Evolutionary conservation across 2,329 filamentous ascomycete genomes (phyloP).

Genomic region (Neonectria punicea): DNA sequence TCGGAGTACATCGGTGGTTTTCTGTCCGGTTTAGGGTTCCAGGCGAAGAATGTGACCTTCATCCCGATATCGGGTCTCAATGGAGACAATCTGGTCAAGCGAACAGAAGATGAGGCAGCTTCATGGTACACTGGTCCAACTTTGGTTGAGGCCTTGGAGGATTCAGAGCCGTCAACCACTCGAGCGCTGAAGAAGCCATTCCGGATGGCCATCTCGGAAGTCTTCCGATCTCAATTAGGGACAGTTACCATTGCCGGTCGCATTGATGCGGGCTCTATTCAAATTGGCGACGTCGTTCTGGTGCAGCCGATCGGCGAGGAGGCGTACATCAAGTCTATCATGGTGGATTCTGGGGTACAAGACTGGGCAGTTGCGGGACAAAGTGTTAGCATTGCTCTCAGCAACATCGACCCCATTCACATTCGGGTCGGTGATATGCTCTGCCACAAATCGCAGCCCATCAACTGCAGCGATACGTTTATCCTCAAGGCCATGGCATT

Average conservation of each 20-base stretch:
- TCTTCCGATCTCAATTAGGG: conserved; percentile 84
- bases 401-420: conserved; percentile 85
- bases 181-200: conserved; percentile 82
- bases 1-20: conserved; percentile 85
- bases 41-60: conserved; percentile 82
- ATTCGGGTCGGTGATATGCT: conserved; percentile 87
- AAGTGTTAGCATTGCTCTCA: conserved; percentile 84
- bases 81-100: conserved; percentile 83
- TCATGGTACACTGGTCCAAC: conserved; percentile 86
- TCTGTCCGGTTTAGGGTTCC: conserved; percentile 83
- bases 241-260: conserved; percentile 88
- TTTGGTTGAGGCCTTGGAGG: conserved; percentile 85
- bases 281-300: conserved; percentile 82
- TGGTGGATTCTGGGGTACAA: conserved; percentile 75
- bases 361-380: conserved; percentile 96
- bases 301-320: conserved; percentile 85
- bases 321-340: conserved; percentile 83
- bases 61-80: conserved; percentile 90
- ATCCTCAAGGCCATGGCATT: conserved; percentile 89
- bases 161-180: conserved; percentile 74
- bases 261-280: conserved; percentile 84
- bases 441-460: conserved; percentile 75
- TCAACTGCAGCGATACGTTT: conserved; percentile 78
- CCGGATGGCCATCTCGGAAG: conserved; percentile 86
- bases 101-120: conserved; percentile 64